A percentile compares a stretch with the other conserved stretches of the same genome.
Evolutionary conservation across 2,329 filamentous ascomycete species (phyloP).

Genomic region (Lomentospora prolificans): DNA sequence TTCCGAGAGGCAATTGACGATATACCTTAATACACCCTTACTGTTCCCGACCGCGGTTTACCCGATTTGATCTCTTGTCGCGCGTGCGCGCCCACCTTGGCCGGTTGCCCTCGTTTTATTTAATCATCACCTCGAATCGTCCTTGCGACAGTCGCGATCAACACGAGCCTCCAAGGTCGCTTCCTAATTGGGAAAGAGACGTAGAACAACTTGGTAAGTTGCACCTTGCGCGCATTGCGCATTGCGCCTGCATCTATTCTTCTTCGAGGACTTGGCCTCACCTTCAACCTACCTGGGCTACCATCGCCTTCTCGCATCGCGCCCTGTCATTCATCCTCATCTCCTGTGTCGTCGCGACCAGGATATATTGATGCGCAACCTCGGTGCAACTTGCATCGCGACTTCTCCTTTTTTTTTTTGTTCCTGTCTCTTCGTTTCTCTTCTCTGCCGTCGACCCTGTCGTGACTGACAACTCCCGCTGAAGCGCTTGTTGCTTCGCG

Average conservation of each 20-base stretch:
- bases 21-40: not conserved
- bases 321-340: not conserved
- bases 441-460: not conserved
- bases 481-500: not conserved
- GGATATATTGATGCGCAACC: not conserved
- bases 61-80: not conserved
- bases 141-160: not conserved
- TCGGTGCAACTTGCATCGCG: not conserved
- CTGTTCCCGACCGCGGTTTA: not conserved
- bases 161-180: not conserved
- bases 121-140: not conserved
- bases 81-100: not conserved
- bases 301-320: not conserved
- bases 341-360: not conserved
- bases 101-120: not conserved
- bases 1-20: not conserved
- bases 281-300: not conserved
- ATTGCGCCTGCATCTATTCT: not conserved
- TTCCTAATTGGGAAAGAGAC: constrained; percentile 2
- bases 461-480: not conserved
- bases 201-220: not conserved
- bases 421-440: not conserved
- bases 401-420: not conserved
- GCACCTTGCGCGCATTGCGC: not conserved
- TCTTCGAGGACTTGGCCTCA: not conserved